These are phyloP conservation scores for Arthrobotrys megalospora DNA, from an alignment of 2,329 filamentous ascomycete genomes.

Conservation along the genomic window DNA sequence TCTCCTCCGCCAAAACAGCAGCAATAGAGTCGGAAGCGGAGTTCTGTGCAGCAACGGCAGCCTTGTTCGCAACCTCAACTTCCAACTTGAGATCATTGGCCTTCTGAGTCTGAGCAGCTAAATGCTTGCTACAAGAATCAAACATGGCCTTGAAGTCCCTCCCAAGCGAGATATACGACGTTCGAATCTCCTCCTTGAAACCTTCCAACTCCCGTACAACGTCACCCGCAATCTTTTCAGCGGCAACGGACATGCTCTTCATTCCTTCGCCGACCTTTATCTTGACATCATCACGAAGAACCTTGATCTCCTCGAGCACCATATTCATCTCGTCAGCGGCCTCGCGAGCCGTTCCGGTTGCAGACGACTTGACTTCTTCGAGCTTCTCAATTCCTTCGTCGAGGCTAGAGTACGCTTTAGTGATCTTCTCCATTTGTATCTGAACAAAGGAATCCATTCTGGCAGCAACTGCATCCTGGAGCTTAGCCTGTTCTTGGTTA, in stretches of 20 bases:
- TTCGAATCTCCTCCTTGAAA: conserved; percentile 86
- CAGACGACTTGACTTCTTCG: conserved; percentile 78
- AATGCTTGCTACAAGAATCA: conserved; percentile 81
- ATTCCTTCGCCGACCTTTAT: conserved; percentile 86
- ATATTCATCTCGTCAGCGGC: conserved; percentile 82
- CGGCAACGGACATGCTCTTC: conserved; percentile 84
- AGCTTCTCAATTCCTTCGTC: conserved; percentile 80
- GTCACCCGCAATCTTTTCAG: conserved; percentile 89
- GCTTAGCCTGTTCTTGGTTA: conserved; percentile 75
- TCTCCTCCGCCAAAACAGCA: conserved; percentile 81
- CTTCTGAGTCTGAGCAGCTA: conserved; percentile 83
- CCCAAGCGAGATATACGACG: conserved; percentile 85
- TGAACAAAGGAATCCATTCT: conserved; percentile 84
- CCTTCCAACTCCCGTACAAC: conserved; percentile 86
- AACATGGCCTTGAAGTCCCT: conserved; percentile 89
- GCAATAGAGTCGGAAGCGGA: conserved; percentile 72
- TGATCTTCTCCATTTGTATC: conserved; percentile 79
- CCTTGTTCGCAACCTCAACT: conserved; percentile 78
- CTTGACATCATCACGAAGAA: conserved; percentile 90
- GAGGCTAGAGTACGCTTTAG: conserved; percentile 71
- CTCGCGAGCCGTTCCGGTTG: conserved; percentile 65
- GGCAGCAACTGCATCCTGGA: conserved; percentile 77
- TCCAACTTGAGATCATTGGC: conserved; percentile 80
- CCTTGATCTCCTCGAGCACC: conserved; percentile 92
- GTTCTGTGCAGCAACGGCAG: conserved; percentile 78